phyloP scores from a whole-genome alignment of 1,139 yeast genomes.

The Yamadazyma trypodendri region DNA sequence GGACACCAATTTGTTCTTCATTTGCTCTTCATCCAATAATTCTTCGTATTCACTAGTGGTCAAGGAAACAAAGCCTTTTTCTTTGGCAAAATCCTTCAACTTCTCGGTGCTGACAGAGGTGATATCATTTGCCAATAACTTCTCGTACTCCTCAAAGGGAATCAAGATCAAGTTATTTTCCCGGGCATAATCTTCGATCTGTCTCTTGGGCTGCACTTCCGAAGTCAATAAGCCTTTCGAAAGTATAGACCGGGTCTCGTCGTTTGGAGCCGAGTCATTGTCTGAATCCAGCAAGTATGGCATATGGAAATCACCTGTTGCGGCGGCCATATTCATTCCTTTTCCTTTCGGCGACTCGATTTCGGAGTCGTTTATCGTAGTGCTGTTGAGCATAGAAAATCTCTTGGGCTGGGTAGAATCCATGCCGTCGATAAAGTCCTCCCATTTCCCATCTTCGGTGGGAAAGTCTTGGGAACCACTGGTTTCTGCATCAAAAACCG shows the following conservation, averaged over 20 bases:
- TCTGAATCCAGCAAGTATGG: conserved; percentile 36
- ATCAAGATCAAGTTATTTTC: conserved; percentile 42
- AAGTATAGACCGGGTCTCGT: conserved; percentile 16
- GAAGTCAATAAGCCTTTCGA: conserved; percentile 23
- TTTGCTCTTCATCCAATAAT: conserved; percentile 32
- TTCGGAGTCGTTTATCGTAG: conserved; percentile 19
- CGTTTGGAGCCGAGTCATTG: conserved; percentile 32
- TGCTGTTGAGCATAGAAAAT: conserved; percentile 17
- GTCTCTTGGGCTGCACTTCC: conserved; percentile 15
- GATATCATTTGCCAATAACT: conserved; percentile 25
- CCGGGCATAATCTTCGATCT: conserved; percentile 47
- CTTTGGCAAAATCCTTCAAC: conserved; percentile 22
- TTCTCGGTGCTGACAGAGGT: conserved; percentile 22
- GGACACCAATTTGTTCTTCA: conserved; percentile 29
- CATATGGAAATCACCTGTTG: conserved; percentile 18
- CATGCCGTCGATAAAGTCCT: conserved; percentile 35
- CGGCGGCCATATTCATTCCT: conserved; percentile 11
- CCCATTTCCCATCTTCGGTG: conserved; percentile 38
- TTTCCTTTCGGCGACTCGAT: conserved; percentile 18
- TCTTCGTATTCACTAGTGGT: conserved; percentile 25
- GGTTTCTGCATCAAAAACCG: conserved; percentile 28
- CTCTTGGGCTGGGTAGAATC: conserved; percentile 23
- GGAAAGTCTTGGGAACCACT: conserved; percentile 14
- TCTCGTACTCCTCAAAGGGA: conserved; percentile 46
- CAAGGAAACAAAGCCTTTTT: conserved; percentile 29